Conservation (phyloP, 2,329 filamentous ascomycete genomes). For the Talaromyces atroroseus region DNA sequence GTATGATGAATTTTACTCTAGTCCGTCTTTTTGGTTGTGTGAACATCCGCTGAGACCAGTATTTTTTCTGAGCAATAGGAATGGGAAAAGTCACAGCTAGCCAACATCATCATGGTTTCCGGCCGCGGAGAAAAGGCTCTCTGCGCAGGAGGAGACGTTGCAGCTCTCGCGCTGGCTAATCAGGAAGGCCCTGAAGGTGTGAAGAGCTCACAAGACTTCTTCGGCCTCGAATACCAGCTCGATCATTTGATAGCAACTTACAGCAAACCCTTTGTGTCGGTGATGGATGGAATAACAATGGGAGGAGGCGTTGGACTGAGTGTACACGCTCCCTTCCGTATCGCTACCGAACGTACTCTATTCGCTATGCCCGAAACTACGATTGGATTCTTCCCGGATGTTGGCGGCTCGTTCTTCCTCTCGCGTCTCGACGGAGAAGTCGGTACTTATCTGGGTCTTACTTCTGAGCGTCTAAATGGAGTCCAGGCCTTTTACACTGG, state of each 20-base stretch:
- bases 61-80: slow-evolving; percentile 45
- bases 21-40: not conserved
- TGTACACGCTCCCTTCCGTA: slow-evolving; percentile 90
- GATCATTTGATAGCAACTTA: slow-evolving; percentile 95
- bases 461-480: slow-evolving; percentile 75
- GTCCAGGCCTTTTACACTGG: slow-evolving; percentile 85
- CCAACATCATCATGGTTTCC: slow-evolving; percentile 88
- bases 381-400: slow-evolving; percentile 98
- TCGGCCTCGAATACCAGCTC: slow-evolving; percentile 90
- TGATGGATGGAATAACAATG: slow-evolving; percentile 99
- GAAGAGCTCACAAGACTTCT: slow-evolving; percentile 74
- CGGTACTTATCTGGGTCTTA: slow-evolving; percentile 89
- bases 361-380: slow-evolving; percentile 99
- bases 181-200: slow-evolving; percentile 62
- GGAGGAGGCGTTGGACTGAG: slow-evolving; percentile 92
- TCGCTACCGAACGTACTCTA: slow-evolving; percentile 89
- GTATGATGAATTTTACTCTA: slow-evolving; percentile 23
- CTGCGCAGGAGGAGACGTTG: slow-evolving; percentile 90
- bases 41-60: not conserved
- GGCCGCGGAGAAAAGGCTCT: slow-evolving; percentile 79
- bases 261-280: slow-evolving; percentile 82
- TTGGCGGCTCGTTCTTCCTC: slow-evolving; percentile 93
- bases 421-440: slow-evolving; percentile 79
- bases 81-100: slow-evolving; percentile 92
- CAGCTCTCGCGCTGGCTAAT: slow-evolving; percentile 70